Base-by-base conservation (phyloP, 1,284 basidiomycete species). In the Sporisorium graminicola region DNA sequence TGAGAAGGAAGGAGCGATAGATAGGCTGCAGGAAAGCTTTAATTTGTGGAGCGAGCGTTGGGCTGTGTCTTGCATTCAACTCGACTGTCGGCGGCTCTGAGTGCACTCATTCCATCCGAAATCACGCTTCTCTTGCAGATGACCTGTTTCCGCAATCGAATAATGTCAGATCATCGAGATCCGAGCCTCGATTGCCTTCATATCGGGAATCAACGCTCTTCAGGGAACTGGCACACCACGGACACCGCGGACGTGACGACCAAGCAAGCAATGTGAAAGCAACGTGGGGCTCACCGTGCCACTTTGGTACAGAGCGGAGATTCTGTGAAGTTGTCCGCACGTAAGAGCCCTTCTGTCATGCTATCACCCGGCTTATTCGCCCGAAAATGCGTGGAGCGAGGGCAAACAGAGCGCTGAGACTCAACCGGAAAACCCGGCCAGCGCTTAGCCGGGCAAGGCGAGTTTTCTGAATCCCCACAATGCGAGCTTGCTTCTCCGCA, bases 351-450 rank as follows among this genome's bases (percentile, higher is more conserved):
- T 1, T 7, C 47, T 6, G 10, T 14, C 2, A 12, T 1, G 12
- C 47, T 6, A 6, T 14, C 2, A 12, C 14, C 10, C 33, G 58
- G 20, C 35, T 42, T 51, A 65, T 40, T 58, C 68, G 68, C 40
- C 55, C 68, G 63, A 55, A 54, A 55, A 65, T 29, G 47, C 37
- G 27, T 47, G 14, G 14, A 8, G 20, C 20, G 26, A n/a, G n/a
- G n/a, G 22, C 22, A n/a, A 35, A 26, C 33, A 29, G 24, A 43
- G n/a, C 3, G 9, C 49, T 20, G 18, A 31, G n/a, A 31, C 18
- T 26, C 14, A 51, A 49, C 66, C 66, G 66, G 66, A 69, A 64
- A 69, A 56, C 52, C 57, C 66, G 66, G 66, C 42, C 33, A 22
- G 7, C 27, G n/a, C 12, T 20, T 62, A 49, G 27, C 66, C 66